Conservation (phyloP, 495 filamentous ascomycete species). For the Diplogelasinospora grovesii region DNA sequence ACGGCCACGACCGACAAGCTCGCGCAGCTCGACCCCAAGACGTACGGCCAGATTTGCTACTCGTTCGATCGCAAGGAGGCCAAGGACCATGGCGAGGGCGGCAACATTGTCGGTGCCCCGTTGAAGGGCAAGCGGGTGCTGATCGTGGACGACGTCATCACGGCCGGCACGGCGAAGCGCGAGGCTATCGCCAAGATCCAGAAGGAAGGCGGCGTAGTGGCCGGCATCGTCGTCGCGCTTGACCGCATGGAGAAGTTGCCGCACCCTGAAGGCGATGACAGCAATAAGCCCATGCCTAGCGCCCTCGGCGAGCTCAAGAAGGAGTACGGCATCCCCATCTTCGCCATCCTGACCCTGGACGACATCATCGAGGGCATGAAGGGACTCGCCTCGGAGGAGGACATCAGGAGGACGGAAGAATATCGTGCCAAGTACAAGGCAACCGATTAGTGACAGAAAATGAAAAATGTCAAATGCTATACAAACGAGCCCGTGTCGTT, state of each 20-base stretch:
- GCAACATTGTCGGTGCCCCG: slow-evolving; percentile 79
- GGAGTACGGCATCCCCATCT: slow-evolving; percentile 53
- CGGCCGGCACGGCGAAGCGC: slow-evolving; percentile 85
- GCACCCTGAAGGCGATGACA: slow-evolving; percentile 46
- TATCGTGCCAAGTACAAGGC: slow-evolving; percentile 70
- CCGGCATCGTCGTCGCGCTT: slow-evolving; percentile 79
- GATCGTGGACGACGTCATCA: slow-evolving; percentile 94
- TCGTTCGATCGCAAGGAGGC: slow-evolving; percentile 92
- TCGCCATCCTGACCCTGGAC: slow-evolving; percentile 56
- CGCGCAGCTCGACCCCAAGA: slow-evolving; percentile 49
- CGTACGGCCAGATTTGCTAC: slow-evolving; percentile 60
- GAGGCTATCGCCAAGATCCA: slow-evolving; percentile 82
- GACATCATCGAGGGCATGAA: slow-evolving; percentile 70
- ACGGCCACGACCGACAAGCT: slow-evolving; percentile 64
- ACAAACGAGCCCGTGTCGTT: too few species aligned
- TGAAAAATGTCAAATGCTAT: too few species aligned
- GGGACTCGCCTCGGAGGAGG: slow-evolving; percentile 44
- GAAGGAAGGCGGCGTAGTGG: slow-evolving; percentile 70
- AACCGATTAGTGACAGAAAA: slow-evolving; percentile 39
- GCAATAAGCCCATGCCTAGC: slow-evolving; percentile 48
- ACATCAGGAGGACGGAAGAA: slow-evolving; percentile 66
- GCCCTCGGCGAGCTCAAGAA: slow-evolving; percentile 76
- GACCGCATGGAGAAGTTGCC: slow-evolving; percentile 81
- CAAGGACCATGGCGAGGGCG: slow-evolving; percentile 91
- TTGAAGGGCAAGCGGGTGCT: slow-evolving; percentile 78